These are phyloP conservation scores for Centella asiatica DNA, from an alignment of 129 eudicot genomes.

Conservation along the genomic window DNA sequence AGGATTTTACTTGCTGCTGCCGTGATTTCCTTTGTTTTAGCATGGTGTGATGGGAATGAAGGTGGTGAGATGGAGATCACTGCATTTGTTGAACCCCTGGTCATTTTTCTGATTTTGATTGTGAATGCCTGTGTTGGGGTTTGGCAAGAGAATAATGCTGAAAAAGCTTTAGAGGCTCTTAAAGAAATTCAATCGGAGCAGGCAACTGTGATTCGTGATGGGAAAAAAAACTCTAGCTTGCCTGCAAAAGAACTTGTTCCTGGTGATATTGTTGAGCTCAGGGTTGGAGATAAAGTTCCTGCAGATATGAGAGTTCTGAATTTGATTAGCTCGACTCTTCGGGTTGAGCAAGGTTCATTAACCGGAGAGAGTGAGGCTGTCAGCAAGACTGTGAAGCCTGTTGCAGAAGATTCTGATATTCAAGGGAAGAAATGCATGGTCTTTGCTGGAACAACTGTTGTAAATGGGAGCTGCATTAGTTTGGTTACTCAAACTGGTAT, in stretches of 20 bases:
- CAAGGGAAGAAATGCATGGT: slow-evolving; percentile 91
- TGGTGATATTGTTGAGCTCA: slow-evolving; percentile 80
- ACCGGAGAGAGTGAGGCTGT: slow-evolving; percentile 91
- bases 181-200: slow-evolving; percentile 81
- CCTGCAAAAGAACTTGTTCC: slow-evolving; percentile 92
- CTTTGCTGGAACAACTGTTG: slow-evolving; percentile 92
- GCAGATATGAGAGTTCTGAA: slow-evolving; percentile 79
- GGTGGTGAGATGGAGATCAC: slow-evolving; percentile 71
- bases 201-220: slow-evolving; percentile 51
- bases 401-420: slow-evolving; percentile 58
- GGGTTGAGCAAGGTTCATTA: slow-evolving; percentile 86
- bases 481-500: slow-evolving; percentile 79
- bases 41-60: slow-evolving; percentile 76
- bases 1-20: slow-evolving; percentile 81
- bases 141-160: slow-evolving; percentile 94
- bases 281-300: slow-evolving; percentile 89
- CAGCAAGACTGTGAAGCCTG: slow-evolving; percentile 53
- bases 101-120: slow-evolving; percentile 66
- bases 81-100: slow-evolving; percentile 81
- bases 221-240: slow-evolving; percentile 42
- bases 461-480: slow-evolving; percentile 65
- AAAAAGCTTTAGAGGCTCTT: slow-evolving; percentile 84
- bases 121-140: slow-evolving; percentile 87
- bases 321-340: slow-evolving; percentile 63
- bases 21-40: slow-evolving; percentile 70